A percentile compares a stretch with the other conserved stretches of the same genome.
Conservation (phyloP, 139 green algal species). For the Penium margaritaceum region DNA sequence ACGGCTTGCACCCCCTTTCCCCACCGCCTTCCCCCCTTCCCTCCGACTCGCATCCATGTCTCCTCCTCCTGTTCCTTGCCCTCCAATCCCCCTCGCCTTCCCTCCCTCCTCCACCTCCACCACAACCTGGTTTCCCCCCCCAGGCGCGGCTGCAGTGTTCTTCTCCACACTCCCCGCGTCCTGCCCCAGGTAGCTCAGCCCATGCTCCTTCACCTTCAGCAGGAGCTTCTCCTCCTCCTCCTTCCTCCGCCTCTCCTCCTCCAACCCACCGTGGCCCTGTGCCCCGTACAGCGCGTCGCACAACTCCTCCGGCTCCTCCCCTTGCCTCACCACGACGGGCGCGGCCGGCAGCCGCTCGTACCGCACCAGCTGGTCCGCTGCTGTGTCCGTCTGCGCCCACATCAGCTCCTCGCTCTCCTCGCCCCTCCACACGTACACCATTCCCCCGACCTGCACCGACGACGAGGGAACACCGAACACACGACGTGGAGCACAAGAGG, state of each 20-base stretch:
- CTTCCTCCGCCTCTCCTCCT: background rate
- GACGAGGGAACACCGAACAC: too few species aligned
- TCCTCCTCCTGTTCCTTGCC: too few species aligned
- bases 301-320: background rate
- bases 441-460: constrained; percentile 17
- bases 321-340: background rate
- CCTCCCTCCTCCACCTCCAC: too few species aligned
- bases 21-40: too few species aligned
- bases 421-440: constrained; percentile 26
- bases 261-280: background rate
- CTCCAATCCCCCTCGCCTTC: too few species aligned
- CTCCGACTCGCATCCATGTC: too few species aligned
- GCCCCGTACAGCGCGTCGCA: too few species aligned
- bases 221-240: background rate
- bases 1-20: too few species aligned
- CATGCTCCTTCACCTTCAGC: constrained; percentile 7
- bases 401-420: constrained; percentile 8
- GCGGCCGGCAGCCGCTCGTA: constrained; percentile 30
- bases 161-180: too few species aligned
- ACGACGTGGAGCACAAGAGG: too few species aligned
- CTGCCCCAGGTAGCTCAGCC: constrained; percentile 3
- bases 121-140: too few species aligned
- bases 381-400: background rate
- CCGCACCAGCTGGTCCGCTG: constrained; percentile 30
- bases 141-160: too few species aligned